These are phyloP conservation scores for Helianthus annuus DNA, from an alignment of 129 eudicot species.

Conservation along the genomic window DNA sequence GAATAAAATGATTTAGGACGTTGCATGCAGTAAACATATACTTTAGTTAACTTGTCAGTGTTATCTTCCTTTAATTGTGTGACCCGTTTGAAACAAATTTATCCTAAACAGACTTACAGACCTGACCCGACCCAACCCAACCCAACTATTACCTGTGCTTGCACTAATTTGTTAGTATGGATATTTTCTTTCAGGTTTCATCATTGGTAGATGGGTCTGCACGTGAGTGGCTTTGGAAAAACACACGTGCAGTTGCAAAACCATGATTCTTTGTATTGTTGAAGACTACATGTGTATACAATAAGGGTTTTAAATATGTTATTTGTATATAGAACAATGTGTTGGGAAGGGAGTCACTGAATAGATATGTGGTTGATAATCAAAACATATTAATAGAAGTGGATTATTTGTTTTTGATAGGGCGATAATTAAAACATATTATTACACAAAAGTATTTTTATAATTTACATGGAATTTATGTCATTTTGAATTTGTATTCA, in stretches of 20 bases:
- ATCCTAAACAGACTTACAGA: not conserved
- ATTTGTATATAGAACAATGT: too few species aligned
- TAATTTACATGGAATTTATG: too few species aligned
- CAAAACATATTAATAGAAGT: not conserved
- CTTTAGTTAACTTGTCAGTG: not conserved
- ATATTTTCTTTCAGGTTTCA: slow-evolving; percentile 57
- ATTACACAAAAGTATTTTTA: too few species aligned
- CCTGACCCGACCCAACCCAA: too few species aligned
- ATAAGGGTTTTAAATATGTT: slow-evolving; percentile 1
- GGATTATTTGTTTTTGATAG: too few species aligned
- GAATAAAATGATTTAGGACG: not conserved
- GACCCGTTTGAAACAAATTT: not conserved
- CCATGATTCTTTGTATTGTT: slow-evolving; percentile 21
- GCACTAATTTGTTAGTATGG: not conserved
- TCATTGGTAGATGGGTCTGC: slow-evolving; percentile 78
- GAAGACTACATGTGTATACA: not conserved
- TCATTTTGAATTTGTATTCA: too few species aligned
- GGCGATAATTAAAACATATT: too few species aligned
- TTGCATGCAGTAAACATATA: not conserved
- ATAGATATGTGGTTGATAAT: slow-evolving; percentile 6
- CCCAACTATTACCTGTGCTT: not conserved
- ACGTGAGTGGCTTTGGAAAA: slow-evolving; percentile 84
- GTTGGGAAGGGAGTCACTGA: too few species aligned
- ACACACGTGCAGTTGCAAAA: slow-evolving; percentile 71
- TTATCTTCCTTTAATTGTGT: not conserved